These are phyloP conservation scores for Lachnellula subtilissima DNA, from an alignment of 2,329 filamentous ascomycete species.

Conservation along the genomic window DNA sequence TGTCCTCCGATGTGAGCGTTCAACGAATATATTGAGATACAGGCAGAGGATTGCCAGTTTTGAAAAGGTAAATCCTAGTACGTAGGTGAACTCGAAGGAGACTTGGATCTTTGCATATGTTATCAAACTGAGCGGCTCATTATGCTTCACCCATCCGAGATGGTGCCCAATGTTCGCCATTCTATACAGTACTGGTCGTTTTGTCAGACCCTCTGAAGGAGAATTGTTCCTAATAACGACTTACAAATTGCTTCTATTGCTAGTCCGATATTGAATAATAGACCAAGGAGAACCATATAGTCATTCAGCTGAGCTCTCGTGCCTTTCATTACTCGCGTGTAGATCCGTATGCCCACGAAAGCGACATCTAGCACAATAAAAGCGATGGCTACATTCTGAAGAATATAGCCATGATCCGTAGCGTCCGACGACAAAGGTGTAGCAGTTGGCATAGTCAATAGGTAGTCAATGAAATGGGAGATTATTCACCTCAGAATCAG, in stretches of 20 bases:
- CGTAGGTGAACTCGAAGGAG: background rate
- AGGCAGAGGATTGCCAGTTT: background rate
- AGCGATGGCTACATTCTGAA: conserved; percentile 1
- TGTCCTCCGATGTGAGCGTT: background rate
- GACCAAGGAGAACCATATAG: background rate
- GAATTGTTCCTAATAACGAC: background rate
- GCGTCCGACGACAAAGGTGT: background rate
- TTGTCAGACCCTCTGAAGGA: background rate
- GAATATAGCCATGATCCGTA: background rate
- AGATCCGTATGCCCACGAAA: background rate
- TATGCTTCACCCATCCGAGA: background rate
- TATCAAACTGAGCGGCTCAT: background rate
- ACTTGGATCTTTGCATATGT: background rate
- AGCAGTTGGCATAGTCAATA: background rate
- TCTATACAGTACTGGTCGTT: background rate
- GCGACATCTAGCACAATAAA: background rate
- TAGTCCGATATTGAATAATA: background rate
- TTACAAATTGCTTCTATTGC: background rate
- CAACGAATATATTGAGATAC: background rate
- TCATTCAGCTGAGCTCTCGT: background rate
- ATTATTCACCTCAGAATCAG: too few species aligned
- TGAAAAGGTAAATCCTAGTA: background rate
- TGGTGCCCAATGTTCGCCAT: background rate
- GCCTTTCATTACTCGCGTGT: background rate
- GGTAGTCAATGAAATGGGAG: too few species aligned